These are phyloP conservation scores for Solanum sitiens DNA, from an alignment of 257 asterid species.

Conservation along the genomic window DNA sequence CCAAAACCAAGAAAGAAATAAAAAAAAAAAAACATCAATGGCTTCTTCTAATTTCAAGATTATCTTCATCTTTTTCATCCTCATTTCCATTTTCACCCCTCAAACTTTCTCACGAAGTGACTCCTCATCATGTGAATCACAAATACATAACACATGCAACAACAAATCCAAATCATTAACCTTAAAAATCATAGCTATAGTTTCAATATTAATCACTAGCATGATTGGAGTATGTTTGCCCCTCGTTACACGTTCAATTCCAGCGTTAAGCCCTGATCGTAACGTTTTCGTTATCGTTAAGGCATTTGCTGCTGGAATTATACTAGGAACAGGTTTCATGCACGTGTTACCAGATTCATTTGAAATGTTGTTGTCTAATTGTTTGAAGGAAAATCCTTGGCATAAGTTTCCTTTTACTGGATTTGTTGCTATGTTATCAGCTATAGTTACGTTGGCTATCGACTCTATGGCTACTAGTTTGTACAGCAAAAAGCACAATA, in stretches of 20 bases:
- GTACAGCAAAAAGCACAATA: conserved; percentile 21
- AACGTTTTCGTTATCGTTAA: conserved; percentile 36
- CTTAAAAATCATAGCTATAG: conserved; percentile 50
- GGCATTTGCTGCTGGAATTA: conserved; percentile 49
- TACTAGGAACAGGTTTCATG: conserved; percentile 55
- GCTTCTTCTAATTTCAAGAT: background rate
- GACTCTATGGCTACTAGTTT: conserved; percentile 55
- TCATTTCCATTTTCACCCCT: conserved; percentile 7
- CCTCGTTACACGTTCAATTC: conserved; percentile 29
- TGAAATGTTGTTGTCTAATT: conserved; percentile 38
- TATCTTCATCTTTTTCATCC: conserved; percentile 3
- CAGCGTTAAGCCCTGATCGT: conserved; percentile 35
- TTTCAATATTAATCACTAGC: conserved; percentile 34
- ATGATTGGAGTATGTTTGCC: conserved; percentile 54
- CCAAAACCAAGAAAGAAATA: background rate
- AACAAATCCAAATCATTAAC: conserved; percentile 37
- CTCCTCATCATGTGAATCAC: conserved; percentile 24
- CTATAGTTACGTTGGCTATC: conserved; percentile 35
- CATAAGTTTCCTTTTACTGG: conserved; percentile 53
- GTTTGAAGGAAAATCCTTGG: conserved; percentile 45
- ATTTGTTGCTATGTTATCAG: conserved; percentile 52
- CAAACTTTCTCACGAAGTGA: conserved; percentile 14
- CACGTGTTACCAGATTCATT: conserved; percentile 59
- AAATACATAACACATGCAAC: conserved; percentile 16
- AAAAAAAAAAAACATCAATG: background rate